Evolutionary conservation across 2,329 filamentous ascomycete species (phyloP).

Genomic region (Dryadomyces sulphureus): DNA sequence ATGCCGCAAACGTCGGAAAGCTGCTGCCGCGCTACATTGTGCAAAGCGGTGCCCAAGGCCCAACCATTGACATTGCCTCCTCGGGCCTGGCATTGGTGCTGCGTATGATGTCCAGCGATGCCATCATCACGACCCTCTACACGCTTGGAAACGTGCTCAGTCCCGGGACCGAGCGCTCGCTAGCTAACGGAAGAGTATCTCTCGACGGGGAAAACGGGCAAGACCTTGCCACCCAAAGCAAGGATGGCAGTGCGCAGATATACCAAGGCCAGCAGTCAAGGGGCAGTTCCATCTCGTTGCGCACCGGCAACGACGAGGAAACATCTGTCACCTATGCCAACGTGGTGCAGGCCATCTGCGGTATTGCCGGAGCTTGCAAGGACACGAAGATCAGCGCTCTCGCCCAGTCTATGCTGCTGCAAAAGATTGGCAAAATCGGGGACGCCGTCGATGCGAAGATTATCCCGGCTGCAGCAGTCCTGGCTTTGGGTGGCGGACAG

Average conservation of each 20-base stretch:
- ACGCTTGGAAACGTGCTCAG: conserved; percentile 92
- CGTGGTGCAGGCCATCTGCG: conserved; percentile 88
- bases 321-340: conserved; percentile 64
- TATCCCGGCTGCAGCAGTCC: conserved; percentile 62
- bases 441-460: conserved; percentile 70
- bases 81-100: conserved; percentile 71
- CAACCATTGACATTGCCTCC: conserved; percentile 64
- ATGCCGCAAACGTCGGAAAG: conserved; percentile 62
- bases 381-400: conserved; percentile 89
- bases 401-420: conserved; percentile 89
- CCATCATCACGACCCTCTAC: conserved; percentile 88
- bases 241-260: conserved; percentile 21
- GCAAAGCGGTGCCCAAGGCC: conserved; percentile 56
- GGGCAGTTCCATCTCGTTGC: conserved; percentile 68
- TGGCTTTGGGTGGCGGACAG: conserved; percentile 64
- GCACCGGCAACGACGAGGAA: conserved; percentile 63
- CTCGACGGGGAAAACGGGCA: conserved; percentile 26
- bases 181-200: conserved; percentile 36
- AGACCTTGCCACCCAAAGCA: not conserved
- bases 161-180: conserved; percentile 42
- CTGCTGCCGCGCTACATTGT: conserved; percentile 78
- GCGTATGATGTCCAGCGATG: conserved; percentile 73
- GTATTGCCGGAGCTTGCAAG: conserved; percentile 66
- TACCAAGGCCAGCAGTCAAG: conserved; percentile 43
- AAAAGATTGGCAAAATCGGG: conserved; percentile 82